Evolutionary conservation across 495 filamentous ascomycete genomes (phyloP), one percentile per base, ranked within the genome.

Genomic region (Talaromyces stipitatus): DNA sequence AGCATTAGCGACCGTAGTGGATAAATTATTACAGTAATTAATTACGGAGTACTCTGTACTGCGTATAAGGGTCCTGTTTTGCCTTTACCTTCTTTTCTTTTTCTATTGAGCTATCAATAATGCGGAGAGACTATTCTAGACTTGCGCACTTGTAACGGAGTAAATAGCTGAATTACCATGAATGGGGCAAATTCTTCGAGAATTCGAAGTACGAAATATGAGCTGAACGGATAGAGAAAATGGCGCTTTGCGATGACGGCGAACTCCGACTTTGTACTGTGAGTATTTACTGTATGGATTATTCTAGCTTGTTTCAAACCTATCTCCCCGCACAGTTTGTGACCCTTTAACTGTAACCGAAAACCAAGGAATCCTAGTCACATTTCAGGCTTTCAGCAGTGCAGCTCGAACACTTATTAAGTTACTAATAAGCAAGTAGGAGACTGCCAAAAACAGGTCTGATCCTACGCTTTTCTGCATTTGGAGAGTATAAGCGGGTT

Each of bases 1-100:
- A 51, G 48, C 48, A 30, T 51, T 51, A 51, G 48, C 48, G 48
- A 51, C 48, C 48, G 48, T 14, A 51, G 48, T 51, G 48, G 48
- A 23, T 12, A 30, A 28, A 20, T n/a, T 47, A 47, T 47, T 47
- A 26, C 43, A 1, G 43, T 47, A 47, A 47, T 12, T 22, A 47
- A 47, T n/a, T n/a, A n/a, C n/a, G n/a, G n/a, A n/a, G n/a, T n/a
- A n/a, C n/a, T n/a, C n/a, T n/a, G n/a, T n/a, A n/a, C n/a, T n/a
- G n/a, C n/a, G n/a, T 41, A 41, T 16, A 41, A 20, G 36, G 36
- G n/a, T 18, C n/a, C 18, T 41, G 14, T 4, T 7, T 18, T 41
- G n/a, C n/a, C n/a, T n/a, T n/a, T n/a, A n/a, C n/a, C n/a, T 18
- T 41, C 2, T 7, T 41, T 41, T 18, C 36, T 41, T 18, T 16